Evolutionary conservation across 73 alveolate species (phyloP), one percentile per base, ranked within the genome.

Genomic region (Diophrys appendiculata): DNA sequence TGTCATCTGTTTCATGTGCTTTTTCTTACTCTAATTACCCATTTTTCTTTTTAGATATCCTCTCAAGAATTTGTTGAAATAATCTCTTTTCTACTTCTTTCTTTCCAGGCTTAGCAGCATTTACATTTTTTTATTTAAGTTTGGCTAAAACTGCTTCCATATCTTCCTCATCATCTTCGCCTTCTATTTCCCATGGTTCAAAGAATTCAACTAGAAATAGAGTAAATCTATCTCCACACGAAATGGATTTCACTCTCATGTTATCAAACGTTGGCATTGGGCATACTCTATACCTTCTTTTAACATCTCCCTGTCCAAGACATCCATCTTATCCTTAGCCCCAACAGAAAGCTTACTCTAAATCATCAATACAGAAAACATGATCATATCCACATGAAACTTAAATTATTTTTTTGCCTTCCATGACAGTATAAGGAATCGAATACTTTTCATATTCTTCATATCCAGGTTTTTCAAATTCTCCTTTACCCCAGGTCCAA

Each of bases 311-410:
- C 22, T 86, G 81, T 23, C 99, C 99, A 54, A 94, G 85, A 78
- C 94, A 95, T 25, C 99, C 99, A 79, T 88, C 91, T 73, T 92
- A 80, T 53, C 96, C 98, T 71, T 95, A 97, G 27, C 99, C 99
- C 99, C 99, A 96, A 11, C 98, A 95, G 81, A 91, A 96, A 30
- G 95, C 85, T 29, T 83, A 56, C 33, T 96, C 98, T 60, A 83
- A 84, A 70, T 86, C 71, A 33, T 96, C 96, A 27, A 96, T 88
- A 27, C 97, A 96, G 68, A 96, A 76, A n/a, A 95, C 91, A 84
- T 91, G 96, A 72, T 95, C 90, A 54, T 95, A 89, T 24, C 99
- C 99, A 87, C 99, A 95, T 13, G 98, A 88, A 0, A 96, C 93
- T 69, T 76, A 82, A 68, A 76, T 88, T 29, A 96, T 94, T 35